Percentiles rank a stretch among this genome's conserved stretches.
These are phyloP conservation scores for Nannizzia gypsea DNA, from an alignment of 2,329 filamentous ascomycete species.

Conservation along the genomic window DNA sequence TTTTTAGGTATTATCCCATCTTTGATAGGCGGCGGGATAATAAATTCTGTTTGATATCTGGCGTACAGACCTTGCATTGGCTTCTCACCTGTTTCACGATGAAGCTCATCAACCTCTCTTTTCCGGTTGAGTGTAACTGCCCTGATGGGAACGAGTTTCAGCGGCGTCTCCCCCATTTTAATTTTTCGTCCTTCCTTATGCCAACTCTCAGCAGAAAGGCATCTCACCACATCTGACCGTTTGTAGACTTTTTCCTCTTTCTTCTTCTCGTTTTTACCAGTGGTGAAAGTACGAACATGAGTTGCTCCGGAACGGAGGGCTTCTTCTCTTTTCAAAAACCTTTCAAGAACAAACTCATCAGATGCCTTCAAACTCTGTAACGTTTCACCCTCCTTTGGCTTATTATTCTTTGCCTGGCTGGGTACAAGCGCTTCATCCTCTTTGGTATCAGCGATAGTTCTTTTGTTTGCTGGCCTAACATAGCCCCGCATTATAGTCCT, in stretches of 20 bases:
- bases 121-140: constrained; percentile 80
- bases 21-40: constrained; percentile 75
- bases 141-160: constrained; percentile 81
- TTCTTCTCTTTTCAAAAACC: constrained; percentile 85
- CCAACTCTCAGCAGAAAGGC: constrained; percentile 92
- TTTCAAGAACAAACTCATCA: constrained; percentile 69
- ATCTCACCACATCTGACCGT: constrained; percentile 66
- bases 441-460: constrained; percentile 61
- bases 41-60: constrained; percentile 81
- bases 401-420: constrained; percentile 61
- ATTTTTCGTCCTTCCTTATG: constrained; percentile 87
- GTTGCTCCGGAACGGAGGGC: constrained; percentile 59
- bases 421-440: constrained; percentile 68
- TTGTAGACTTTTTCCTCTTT: constrained; percentile 71
- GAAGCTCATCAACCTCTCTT: constrained; percentile 76
- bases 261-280: constrained; percentile 59
- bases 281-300: constrained; percentile 62
- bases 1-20: constrained; percentile 89
- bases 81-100: constrained; percentile 68
- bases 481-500: constrained; percentile 67
- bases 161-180: constrained; percentile 54
- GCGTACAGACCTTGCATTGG: constrained; percentile 78
- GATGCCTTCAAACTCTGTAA: constrained; percentile 81
- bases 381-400: constrained; percentile 67
- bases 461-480: constrained; percentile 38